Evolutionary conservation across 2,329 filamentous ascomycete species (phyloP).

Genomic region (Aspergillus awamori): DNA sequence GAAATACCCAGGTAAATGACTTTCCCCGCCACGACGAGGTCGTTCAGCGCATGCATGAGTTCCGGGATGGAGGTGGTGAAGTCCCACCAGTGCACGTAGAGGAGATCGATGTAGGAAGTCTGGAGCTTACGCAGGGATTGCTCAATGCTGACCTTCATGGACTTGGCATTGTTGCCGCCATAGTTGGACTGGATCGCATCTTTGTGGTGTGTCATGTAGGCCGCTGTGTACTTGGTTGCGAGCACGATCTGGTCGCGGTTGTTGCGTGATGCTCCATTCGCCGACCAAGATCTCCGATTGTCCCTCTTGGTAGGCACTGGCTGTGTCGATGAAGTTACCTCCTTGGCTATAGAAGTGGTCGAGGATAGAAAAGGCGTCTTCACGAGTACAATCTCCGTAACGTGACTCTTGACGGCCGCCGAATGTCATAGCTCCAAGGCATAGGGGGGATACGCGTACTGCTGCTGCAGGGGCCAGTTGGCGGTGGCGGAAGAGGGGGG

Average conservation of each 20-base stretch:
- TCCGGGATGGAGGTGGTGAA: conserved; percentile 66
- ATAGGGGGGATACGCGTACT: conserved; percentile 10
- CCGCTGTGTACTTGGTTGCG: conserved; percentile 57
- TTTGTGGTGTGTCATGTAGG: conserved; percentile 33
- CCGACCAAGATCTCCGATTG: conserved; percentile 54
- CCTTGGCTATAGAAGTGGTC: conserved; percentile 52
- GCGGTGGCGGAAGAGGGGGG: conserved; percentile 10
- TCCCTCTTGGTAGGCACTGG: conserved; percentile 52
- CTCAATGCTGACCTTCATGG: conserved; percentile 33
- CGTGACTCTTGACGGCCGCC: conserved; percentile 26
- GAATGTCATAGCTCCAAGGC: conserved; percentile 40
- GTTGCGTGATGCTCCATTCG: conserved; percentile 50
- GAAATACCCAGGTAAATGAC: conserved; percentile 69
- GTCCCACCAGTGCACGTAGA: conserved; percentile 56
- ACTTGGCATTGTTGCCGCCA: conserved; percentile 41
- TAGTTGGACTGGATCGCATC: conserved; percentile 40
- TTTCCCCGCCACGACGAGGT: conserved; percentile 62
- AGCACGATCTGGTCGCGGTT: conserved; percentile 57
- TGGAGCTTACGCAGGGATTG: conserved; percentile 36
- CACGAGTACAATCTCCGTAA: conserved; percentile 50
- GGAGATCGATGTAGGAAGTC: conserved; percentile 42
- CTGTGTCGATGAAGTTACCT: conserved; percentile 58
- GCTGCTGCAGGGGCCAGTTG: conserved; percentile 8
- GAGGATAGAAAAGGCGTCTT: conserved; percentile 50
- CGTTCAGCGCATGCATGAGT: conserved; percentile 69